phyloP scores from a whole-genome alignment of 148 eudicot genomes.

The Rheum nobile region DNA sequence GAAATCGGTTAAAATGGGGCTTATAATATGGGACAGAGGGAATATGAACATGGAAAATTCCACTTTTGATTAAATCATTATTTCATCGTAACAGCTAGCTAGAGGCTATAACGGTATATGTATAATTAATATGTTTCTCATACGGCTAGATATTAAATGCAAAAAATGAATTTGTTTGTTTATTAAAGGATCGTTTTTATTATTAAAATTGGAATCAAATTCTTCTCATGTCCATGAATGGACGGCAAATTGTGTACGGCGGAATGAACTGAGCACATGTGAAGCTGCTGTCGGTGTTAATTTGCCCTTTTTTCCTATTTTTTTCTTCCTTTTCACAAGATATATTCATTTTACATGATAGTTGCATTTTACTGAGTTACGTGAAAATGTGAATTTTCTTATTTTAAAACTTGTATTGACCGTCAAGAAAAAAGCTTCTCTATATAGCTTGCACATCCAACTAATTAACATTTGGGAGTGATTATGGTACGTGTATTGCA shows the following conservation, averaged over 20 bases:
- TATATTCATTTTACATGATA: background rate
- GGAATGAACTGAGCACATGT: background rate
- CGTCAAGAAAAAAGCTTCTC: too few species aligned
- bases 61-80: background rate
- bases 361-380: too few species aligned
- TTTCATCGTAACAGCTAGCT: background rate
- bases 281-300: slow-evolving; percentile 1
- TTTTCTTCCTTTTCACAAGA: background rate
- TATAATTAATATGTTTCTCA: background rate
- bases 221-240: background rate
- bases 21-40: too few species aligned
- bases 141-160: background rate
- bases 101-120: background rate
- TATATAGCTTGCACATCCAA: too few species aligned
- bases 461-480: too few species aligned
- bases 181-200: background rate
- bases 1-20: too few species aligned
- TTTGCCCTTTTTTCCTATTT: background rate
- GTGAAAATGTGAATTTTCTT: too few species aligned
- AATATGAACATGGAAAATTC: too few species aligned
- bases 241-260: slow-evolving; percentile 1
- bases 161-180: background rate
- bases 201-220: background rate
- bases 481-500: too few species aligned
- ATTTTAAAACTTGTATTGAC: too few species aligned